These are phyloP conservation scores for Stagonosporopsis rhizophila DNA, from an alignment of 2,329 filamentous ascomycete species.

Conservation along the genomic window DNA sequence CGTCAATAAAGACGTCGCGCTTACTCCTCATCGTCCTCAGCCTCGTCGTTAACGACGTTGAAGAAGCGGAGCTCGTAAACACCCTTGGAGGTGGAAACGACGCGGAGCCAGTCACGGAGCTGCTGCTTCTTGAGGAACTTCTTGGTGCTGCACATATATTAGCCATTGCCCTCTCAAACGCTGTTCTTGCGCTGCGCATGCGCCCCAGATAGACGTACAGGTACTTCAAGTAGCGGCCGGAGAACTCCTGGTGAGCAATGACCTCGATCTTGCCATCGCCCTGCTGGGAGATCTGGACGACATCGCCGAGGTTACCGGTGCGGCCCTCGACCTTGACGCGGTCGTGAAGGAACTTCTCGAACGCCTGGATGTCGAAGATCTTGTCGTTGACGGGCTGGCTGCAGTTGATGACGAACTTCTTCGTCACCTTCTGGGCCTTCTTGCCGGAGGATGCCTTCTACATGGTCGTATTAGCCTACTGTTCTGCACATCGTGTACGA, in stretches of 20 bases:
- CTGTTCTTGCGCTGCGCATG: background rate
- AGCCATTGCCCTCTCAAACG: constrained; percentile 5
- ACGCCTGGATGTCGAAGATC: constrained; percentile 99
- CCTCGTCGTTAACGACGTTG: constrained; percentile 99
- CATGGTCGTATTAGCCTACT: constrained; percentile 90
- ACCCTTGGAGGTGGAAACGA: constrained; percentile 96
- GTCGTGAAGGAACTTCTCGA: constrained; percentile 99
- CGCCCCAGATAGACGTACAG: constrained; percentile 67
- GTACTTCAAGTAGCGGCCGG: constrained; percentile 99
- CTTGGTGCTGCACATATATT: constrained; percentile 79
- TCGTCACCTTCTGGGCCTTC: constrained; percentile 75
- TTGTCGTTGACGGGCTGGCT: constrained; percentile 98
- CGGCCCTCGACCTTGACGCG: constrained; percentile 99
- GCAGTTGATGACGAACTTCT: constrained; percentile 99
- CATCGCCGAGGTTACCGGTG: constrained; percentile 96
- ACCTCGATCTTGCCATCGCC: constrained; percentile 99
- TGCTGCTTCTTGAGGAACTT: constrained; percentile 99
- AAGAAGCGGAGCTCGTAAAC: constrained; percentile 99
- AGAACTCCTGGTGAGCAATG: constrained; percentile 96
- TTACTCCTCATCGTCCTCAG: constrained; percentile 98
- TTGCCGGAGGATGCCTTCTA: constrained; percentile 62
- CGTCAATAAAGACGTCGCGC: constrained; percentile 39
- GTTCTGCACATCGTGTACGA: constrained; percentile 58
- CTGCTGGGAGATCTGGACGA: constrained; percentile 85
- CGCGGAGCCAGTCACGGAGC: constrained; percentile 99